A percentile compares a stretch with the other conserved stretches of the same genome.
Conservation (phyloP, 2,329 filamentous ascomycete genomes). For the Neonectria neomacrospora region DNA sequence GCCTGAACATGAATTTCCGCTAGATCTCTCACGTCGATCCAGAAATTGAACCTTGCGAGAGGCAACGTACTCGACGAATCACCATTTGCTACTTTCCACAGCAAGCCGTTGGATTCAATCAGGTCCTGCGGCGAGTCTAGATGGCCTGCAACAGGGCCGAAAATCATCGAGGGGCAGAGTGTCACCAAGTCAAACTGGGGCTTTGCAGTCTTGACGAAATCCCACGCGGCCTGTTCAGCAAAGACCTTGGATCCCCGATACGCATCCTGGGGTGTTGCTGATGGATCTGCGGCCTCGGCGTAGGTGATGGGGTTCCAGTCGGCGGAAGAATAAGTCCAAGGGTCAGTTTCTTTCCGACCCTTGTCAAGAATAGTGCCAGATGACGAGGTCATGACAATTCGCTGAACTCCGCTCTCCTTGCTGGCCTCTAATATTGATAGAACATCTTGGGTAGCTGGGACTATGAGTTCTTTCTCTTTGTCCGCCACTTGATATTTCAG, state of each 20-base stretch:
- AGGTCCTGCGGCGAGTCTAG: constrained; percentile 16
- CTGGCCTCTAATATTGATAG: constrained; percentile 21
- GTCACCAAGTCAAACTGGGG: constrained; percentile 26
- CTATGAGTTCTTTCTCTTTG: constrained; percentile 26
- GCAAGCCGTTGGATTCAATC: constrained; percentile 20
- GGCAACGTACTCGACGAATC: constrained; percentile 7
- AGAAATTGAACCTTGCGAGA: constrained; percentile 26
- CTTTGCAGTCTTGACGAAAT: constrained; percentile 14
- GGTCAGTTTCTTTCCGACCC: constrained; percentile 5
- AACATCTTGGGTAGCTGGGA: constrained; percentile 22
- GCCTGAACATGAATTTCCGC: constrained; percentile 25
- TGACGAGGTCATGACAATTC: constrained; percentile 23
- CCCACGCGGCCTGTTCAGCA: constrained; percentile 19
- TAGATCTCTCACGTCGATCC: constrained; percentile 27
- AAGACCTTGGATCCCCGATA: constrained; percentile 27
- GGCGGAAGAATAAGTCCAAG: constrained; percentile 18
- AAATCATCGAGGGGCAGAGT: constrained; percentile 25
- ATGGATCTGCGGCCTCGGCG: constrained; percentile 7
- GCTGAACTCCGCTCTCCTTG: background rate
- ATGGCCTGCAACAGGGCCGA: constrained; percentile 9
- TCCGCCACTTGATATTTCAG: constrained; percentile 23
- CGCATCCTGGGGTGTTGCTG: constrained; percentile 20
- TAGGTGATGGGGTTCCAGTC: constrained; percentile 32
- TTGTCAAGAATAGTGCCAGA: constrained; percentile 26
- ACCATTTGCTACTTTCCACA: constrained; percentile 17